Percentiles rank a stretch among this genome's conserved stretches.
These are phyloP conservation scores for Hawksworthiomyces lignivorus DNA, from an alignment of 2,329 filamentous ascomycete species.

Conservation along the genomic window DNA sequence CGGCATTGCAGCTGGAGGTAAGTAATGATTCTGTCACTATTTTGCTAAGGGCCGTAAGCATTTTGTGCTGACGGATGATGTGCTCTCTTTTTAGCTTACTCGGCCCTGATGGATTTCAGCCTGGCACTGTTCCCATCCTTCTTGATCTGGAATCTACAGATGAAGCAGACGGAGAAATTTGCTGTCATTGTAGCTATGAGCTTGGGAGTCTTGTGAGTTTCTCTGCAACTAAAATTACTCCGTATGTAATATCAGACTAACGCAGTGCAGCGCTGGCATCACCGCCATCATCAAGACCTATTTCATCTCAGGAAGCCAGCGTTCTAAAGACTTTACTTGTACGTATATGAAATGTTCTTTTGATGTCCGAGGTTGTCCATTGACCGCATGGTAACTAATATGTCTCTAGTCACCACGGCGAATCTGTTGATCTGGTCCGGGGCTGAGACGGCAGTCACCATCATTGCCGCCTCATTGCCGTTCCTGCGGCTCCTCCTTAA, in stretches of 20 bases:
- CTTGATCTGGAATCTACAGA: conserved; percentile 24
- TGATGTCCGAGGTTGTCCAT: too few relatives aligned
- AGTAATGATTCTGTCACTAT: background rate
- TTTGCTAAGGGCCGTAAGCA: too few relatives aligned
- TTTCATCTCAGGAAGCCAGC: conserved; percentile 9
- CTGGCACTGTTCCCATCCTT: conserved; percentile 25
- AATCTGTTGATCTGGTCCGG: conserved; percentile 11
- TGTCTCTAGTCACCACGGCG: conserved; percentile 8
- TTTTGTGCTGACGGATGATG: too few relatives aligned
- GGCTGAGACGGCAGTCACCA: conserved; percentile 11
- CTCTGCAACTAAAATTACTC: too few relatives aligned
- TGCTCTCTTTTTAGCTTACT: conserved; percentile 18
- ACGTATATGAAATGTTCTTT: background rate
- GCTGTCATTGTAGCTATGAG: conserved; percentile 28
- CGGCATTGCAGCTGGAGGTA: conserved; percentile 11
- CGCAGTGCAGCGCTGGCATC: conserved; percentile 21
- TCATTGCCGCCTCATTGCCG: conserved; percentile 11
- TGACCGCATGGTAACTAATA: background rate
- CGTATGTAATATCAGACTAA: too few relatives aligned
- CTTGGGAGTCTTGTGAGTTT: conserved; percentile 23
- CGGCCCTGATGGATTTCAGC: conserved; percentile 22
- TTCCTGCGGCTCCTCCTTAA: conserved; percentile 17
- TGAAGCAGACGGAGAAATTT: conserved; percentile 25
- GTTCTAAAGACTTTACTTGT: conserved; percentile 10
- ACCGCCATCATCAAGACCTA: conserved; percentile 22